Percentiles rank a stretch among this genome's conserved stretches.
phyloP scores from a whole-genome alignment of 495 filamentous ascomycete species.

The Penicillium egyptiacum region DNA sequence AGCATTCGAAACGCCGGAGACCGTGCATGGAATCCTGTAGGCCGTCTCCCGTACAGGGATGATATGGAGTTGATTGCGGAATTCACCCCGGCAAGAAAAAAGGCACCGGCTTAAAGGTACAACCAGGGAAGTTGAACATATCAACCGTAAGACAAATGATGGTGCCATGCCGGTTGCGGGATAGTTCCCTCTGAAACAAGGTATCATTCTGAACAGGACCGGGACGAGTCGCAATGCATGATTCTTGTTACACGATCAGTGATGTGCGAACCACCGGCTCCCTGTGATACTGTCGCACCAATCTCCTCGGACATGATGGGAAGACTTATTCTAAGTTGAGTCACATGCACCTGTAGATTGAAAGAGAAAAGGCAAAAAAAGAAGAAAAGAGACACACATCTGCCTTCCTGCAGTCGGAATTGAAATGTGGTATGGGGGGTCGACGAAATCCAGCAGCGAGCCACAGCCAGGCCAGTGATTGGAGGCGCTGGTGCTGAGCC shows the following conservation, averaged over 20 bases:
- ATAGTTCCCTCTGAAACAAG: slow-evolving; percentile 1
- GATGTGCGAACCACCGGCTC: not conserved
- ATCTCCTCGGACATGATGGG: slow-evolving; percentile 5
- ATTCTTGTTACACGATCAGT: slow-evolving; percentile 12
- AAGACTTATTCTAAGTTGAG: not conserved
- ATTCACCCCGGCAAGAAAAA: not conserved
- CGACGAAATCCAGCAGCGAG: not conserved
- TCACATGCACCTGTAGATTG: slow-evolving; percentile 5
- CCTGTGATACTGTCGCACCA: slow-evolving; percentile 9
- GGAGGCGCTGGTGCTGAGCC: not conserved
- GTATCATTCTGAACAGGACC: slow-evolving; percentile 5
- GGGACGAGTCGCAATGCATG: slow-evolving; percentile 3
- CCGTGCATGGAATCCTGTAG: not conserved
- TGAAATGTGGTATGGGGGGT: not conserved
- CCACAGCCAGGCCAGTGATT: not conserved
- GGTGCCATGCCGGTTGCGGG: slow-evolving; percentile 8
- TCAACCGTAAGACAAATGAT: slow-evolving; percentile 2
- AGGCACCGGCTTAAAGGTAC: not conserved
- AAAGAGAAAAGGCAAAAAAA: not conserved
- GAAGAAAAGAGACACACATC: not conserved
- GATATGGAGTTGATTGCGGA: not conserved
- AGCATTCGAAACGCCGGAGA: not conserved
- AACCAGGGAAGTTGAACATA: not conserved
- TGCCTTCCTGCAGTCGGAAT: slow-evolving; percentile 9
- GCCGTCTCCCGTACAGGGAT: not conserved